A percentile compares a stretch with the other conserved stretches of the same genome.
These are phyloP conservation scores for Phytophthora syringae DNA, from an alignment of 352 stramenopile species.

Conservation along the genomic window DNA sequence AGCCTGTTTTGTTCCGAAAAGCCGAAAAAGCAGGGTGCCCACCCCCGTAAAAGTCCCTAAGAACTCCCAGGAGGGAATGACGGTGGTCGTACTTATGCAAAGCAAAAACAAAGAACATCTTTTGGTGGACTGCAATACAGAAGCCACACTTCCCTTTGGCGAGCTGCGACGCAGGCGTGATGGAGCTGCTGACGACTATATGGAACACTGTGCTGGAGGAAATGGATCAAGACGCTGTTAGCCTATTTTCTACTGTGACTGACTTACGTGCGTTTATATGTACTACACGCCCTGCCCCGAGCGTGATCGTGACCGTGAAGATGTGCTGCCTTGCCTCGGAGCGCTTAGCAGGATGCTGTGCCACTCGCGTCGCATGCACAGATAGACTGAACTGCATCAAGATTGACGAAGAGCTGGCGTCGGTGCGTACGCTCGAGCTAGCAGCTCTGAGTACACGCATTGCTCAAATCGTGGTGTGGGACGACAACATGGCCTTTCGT, in stretches of 20 bases:
- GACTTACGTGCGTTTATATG: conserved; percentile 3
- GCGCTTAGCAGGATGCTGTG: too few species aligned
- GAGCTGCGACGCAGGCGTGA: neutral
- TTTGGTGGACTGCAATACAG: neutral
- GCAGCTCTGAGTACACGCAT: neutral
- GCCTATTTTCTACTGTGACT: neutral
- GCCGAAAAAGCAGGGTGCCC: neutral
- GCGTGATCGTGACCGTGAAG: too few species aligned
- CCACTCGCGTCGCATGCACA: too few species aligned
- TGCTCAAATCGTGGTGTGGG: neutral
- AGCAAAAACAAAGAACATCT: neutral
- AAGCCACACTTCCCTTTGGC: too few species aligned
- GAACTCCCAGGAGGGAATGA: neutral
- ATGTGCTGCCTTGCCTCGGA: too few species aligned
- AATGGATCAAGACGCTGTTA: neutral
- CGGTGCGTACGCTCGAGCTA: neutral
- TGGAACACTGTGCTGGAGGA: neutral
- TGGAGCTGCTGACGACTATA: conserved; percentile 1
- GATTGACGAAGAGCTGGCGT: neutral
- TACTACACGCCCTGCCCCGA: too few species aligned
- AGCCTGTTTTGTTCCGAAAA: conserved; percentile 2
- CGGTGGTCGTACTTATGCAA: neutral
- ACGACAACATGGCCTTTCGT: neutral
- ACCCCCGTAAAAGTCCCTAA: neutral
- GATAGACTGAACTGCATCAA: too few species aligned